A percentile compares a stretch with the other conserved stretches of the same genome.
These are phyloP conservation scores for Myxozyma vanderwaltii DNA, from an alignment of 805 yeast species.

Conservation along the genomic window DNA sequence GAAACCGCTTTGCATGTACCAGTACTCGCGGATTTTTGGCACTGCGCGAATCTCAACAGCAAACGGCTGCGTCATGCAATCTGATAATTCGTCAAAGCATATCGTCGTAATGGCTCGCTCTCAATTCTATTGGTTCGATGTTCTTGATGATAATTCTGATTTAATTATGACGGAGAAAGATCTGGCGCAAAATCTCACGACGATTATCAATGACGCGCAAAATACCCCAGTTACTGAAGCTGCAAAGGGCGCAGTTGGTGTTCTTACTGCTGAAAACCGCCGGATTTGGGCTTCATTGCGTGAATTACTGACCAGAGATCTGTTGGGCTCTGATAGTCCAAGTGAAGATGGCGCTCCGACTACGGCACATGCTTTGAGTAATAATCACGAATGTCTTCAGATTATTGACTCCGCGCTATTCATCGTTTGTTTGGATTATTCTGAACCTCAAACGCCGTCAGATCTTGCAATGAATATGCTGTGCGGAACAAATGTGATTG, in stretches of 20 bases:
- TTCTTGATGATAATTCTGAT: slow-evolving; percentile 70
- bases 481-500: slow-evolving; percentile 78
- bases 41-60: slow-evolving; percentile 83
- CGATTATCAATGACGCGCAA: slow-evolving; percentile 74
- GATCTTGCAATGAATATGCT: slow-evolving; percentile 81
- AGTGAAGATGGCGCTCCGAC: neutral
- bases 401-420: slow-evolving; percentile 82
- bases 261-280: slow-evolving; percentile 86
- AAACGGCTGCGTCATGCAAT: slow-evolving; percentile 82
- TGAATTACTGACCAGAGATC: slow-evolving; percentile 47
- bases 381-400: slow-evolving; percentile 69
- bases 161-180: slow-evolving; percentile 74
- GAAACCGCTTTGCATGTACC: slow-evolving; percentile 85
- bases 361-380: slow-evolving; percentile 35
- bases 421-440: slow-evolving; percentile 80
- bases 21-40: slow-evolving; percentile 83
- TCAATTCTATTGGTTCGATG: slow-evolving; percentile 95
- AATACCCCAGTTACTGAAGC: slow-evolving; percentile 54
- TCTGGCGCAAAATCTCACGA: slow-evolving; percentile 69
- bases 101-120: slow-evolving; percentile 80
- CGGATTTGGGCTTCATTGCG: slow-evolving; percentile 83
- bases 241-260: slow-evolving; percentile 81
- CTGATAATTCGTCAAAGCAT: slow-evolving; percentile 74
- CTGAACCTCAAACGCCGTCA: slow-evolving; percentile 56
- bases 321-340: neutral